These are phyloP conservation scores for Tricholoma sp. DNA, from an alignment of 768 basidiomycete species.

Conservation along the genomic window DNA sequence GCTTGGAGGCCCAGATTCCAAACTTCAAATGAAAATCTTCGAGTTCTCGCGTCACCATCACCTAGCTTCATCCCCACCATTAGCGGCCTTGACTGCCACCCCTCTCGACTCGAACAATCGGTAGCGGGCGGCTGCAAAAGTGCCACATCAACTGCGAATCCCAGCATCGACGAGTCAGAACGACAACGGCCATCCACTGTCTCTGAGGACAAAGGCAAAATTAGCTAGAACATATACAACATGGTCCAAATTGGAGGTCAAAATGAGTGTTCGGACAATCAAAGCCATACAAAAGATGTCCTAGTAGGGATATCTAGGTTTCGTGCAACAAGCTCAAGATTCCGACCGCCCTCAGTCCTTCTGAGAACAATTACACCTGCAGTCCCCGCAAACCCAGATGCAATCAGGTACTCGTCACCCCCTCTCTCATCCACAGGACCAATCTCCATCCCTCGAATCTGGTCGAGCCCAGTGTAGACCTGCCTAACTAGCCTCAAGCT, in stretches of 20 bases:
- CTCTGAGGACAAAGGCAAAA: no score
- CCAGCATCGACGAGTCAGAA: no score
- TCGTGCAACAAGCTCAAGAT: slow-evolving; percentile 44
- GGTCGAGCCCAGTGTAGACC: slow-evolving; percentile 58
- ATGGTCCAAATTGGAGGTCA: neutral
- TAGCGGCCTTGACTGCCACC: no score
- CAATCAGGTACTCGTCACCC: slow-evolving; percentile 48
- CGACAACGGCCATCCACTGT: no score
- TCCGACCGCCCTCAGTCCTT: slow-evolving; percentile 45
- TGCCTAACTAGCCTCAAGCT: slow-evolving; percentile 34
- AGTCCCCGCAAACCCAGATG: slow-evolving; percentile 45
- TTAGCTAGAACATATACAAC: no score
- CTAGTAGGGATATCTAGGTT: slow-evolving; percentile 48
- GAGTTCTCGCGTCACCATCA: no score
- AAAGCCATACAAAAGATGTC: slow-evolving; percentile 48
- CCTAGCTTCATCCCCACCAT: no score
- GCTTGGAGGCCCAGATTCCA: no score
- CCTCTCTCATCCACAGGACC: slow-evolving; percentile 40
- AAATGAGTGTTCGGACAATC: neutral
- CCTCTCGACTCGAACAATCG: no score
- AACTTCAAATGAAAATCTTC: no score
- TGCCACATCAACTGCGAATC: no score
- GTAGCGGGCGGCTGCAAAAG: no score
- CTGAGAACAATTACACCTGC: slow-evolving; percentile 51
- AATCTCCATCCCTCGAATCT: slow-evolving; percentile 64